Percentiles rank a stretch among this genome's conserved stretches.
Conservation (phyloP, 306 rosid species). For the Senna siamea region DNA sequence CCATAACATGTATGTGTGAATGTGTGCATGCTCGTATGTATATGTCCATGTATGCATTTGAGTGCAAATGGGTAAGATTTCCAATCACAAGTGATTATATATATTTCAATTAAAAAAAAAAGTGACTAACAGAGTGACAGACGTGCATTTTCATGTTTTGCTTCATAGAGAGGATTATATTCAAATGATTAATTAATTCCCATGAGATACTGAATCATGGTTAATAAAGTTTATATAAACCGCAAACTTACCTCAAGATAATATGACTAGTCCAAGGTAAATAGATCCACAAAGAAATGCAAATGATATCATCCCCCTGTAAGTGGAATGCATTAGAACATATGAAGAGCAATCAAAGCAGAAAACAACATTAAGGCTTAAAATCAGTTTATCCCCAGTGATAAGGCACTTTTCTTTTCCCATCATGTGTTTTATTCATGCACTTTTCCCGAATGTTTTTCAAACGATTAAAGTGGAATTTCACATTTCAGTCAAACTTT, state of each 20-base stretch:
- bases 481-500: not conserved
- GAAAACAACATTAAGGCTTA: not conserved
- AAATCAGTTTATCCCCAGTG: slow-evolving; percentile 7
- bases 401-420: no score
- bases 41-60: not conserved
- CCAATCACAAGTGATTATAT: not conserved
- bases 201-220: slow-evolving; percentile 10
- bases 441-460: not conserved
- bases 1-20: no score
- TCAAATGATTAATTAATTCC: slow-evolving; percentile 1
- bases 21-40: not conserved
- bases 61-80: not conserved
- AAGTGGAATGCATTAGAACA: slow-evolving; percentile 32
- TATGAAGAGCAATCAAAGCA: slow-evolving; percentile 21
- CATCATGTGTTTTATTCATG: not conserved
- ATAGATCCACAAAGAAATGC: slow-evolving; percentile 50
- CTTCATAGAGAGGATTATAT: not conserved
- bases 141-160: slow-evolving; percentile 12
- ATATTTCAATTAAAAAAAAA: not conserved
- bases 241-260: slow-evolving; percentile 54
- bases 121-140: not conserved
- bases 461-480: not conserved
- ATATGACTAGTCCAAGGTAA: slow-evolving; percentile 63
- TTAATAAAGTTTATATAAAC: not conserved
- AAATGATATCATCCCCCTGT: slow-evolving; percentile 60